Evolutionary conservation across 768 basidiomycete genomes (phyloP), one percentile per base, ranked within the genome.

Genomic region (Lentinus brumalis): DNA sequence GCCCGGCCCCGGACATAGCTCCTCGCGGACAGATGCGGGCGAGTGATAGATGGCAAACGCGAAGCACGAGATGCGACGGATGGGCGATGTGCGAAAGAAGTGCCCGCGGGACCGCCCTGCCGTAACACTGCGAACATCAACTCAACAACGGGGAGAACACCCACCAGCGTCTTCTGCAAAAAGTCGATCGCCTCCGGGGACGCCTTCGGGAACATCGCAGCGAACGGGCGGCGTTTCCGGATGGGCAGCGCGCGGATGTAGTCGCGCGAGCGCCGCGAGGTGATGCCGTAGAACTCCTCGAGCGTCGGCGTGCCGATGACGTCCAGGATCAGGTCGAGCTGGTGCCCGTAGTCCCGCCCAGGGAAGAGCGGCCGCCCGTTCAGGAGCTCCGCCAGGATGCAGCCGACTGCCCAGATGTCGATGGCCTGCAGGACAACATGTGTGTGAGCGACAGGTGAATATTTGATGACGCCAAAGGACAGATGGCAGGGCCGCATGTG

Each of bases 281-380:
- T 93, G 73, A 96, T 95, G 40, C 90, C 86, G 75, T 94, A 91
- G 73, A 94, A 95, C 70, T 96, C 94, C 62, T 95, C 94, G 50
- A 95, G 79, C 40, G 88, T 89, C 1, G 94, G 93, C 1, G 93
- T 96, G 49, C 87, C 94, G 65, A 96, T 89, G 42, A 95, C 86
- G 71, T 96, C 92, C 59, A 96, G 83, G 70, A 95, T 94, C 53
- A 95, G 80, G 57, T 89, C 86, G 26, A 96, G 84, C 68, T 96
- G 94, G 73, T 96, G 91, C 66, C 91, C 87, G 74, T 92, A 92
- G 79, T 88, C 84, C 47, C 92, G 86, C 1, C 94, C 93, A 0
- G 92, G 94, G 81, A 96, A 96, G 49, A 96, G 79, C 2, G 93
- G 90, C 62, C 86, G 85, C 3, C 88, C 89, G 31, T 79, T 87